Base-by-base conservation (phyloP, 2,329 filamentous ascomycete genomes). In the Domatiomyces catenatus region DNA sequence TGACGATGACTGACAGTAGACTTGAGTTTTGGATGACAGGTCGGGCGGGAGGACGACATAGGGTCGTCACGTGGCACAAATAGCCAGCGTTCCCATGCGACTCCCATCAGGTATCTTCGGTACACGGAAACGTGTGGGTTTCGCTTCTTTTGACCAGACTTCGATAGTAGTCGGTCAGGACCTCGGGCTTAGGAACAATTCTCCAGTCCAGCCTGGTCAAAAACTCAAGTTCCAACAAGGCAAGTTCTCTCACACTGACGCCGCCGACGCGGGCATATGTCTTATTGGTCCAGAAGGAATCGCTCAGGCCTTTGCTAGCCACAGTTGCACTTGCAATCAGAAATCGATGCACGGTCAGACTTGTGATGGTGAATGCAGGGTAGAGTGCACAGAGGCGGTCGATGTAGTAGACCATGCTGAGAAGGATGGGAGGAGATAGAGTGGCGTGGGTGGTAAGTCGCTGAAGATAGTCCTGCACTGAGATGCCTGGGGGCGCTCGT, bases 331-430 rank as follows among this genome's bases (percentile, higher is more conserved):
- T 88, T 1, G 90, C 92, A 58, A 98, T 98, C 8, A 98, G 76
- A 63, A 96, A 98, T 7, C 92, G 88, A 69, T 98, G 92, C 2
- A 98, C 90, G 0, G 92, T 98, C 18, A 98, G 74, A 46, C 87
- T 94, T 64, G 89, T 94, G 59, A 98, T 93, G 24, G 89, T 95
- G 66, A 98, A 98, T 46, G 90, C 85, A 2, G 86, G 84, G 64
- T 95, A 98, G 52, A 94, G 74, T 8, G 86, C 83, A 67, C 90
- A 98, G 19, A 98, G 76, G 28, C 88, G 83, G 69, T 98, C 92
- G 61, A 98, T 96, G 63, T 96, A 98, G 64, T 93, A 98, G 51
- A 98, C 92, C 87, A 98, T 96, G 59, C 89, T 92, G 36, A 98
- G 78, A n/a, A 98, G 75, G 48, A 98, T 83, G 0, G 92, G 90